These are phyloP conservation scores for Gryganskiella cystojenkinii DNA, from an alignment of 192 early-diverging fungal genomes.

Conservation along the genomic window DNA sequence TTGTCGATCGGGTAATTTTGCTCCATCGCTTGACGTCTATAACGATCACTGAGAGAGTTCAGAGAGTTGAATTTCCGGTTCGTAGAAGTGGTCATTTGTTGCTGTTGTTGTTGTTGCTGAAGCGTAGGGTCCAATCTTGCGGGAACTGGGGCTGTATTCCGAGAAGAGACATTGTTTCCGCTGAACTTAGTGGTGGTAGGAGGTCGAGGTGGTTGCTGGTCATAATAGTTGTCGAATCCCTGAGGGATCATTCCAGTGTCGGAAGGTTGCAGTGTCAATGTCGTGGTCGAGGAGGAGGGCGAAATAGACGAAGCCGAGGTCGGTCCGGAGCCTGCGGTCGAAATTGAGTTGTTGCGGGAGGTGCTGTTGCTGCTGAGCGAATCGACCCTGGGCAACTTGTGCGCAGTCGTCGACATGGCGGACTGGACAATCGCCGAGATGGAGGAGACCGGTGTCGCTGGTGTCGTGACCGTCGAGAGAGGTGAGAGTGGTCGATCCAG, in stretches of 20 bases:
- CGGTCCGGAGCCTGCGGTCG: not conserved
- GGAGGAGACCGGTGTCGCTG: too few species aligned
- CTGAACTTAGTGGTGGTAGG: too few species aligned
- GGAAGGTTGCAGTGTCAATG: too few species aligned
- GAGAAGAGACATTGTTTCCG: not conserved
- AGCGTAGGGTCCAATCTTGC: not conserved
- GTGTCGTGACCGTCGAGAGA: not conserved
- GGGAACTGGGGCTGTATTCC: slow-evolving; percentile 9
- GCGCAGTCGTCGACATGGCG: not conserved
- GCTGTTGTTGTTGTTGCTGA: too few species aligned
- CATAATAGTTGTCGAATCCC: not conserved
- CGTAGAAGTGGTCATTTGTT: not conserved
- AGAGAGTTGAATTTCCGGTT: slow-evolving; percentile 25
- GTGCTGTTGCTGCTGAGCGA: not conserved
- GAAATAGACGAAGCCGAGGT: too few species aligned
- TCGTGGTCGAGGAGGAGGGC: too few species aligned
- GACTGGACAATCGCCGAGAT: not conserved
- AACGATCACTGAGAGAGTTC: slow-evolving; percentile 15
- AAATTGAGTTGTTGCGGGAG: not conserved
- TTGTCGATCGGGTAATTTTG: not conserved
- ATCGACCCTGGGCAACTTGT: not conserved
- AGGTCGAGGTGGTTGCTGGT: too few species aligned
- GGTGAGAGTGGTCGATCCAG: too few species aligned
- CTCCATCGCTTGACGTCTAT: not conserved
- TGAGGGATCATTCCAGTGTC: not conserved